Conservation (phyloP, 2,329 filamentous ascomycete genomes). For the Pestalotiopsis fici region DNA sequence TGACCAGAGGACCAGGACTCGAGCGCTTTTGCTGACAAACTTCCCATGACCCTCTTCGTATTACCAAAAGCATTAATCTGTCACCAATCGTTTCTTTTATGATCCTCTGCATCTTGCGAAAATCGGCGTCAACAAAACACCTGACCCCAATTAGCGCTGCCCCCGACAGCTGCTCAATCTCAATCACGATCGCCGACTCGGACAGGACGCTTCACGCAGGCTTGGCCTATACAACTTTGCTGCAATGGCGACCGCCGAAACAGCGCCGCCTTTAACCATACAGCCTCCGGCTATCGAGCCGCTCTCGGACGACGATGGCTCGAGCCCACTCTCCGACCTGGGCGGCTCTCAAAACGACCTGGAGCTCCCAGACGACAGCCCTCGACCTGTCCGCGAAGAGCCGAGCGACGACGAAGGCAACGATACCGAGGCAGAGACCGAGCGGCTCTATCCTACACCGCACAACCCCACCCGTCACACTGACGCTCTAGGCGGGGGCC, state of each 20-base stretch:
- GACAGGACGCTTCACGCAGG: background rate
- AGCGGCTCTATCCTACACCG: constrained; percentile 88
- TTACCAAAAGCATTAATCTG: background rate
- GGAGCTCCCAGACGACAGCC: constrained; percentile 48
- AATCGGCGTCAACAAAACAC: constrained; percentile 8
- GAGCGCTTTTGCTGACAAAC: background rate
- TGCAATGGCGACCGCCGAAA: constrained; percentile 52
- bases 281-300: constrained; percentile 47
- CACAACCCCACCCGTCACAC: constrained; percentile 60
- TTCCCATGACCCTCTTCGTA: background rate
- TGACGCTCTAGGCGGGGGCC: constrained; percentile 60
- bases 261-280: constrained; percentile 50
- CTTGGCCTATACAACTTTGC: background rate
- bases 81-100: background rate
- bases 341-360: constrained; percentile 77
- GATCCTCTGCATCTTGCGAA: background rate
- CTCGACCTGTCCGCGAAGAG: constrained; percentile 19
- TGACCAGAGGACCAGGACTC: background rate
- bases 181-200: background rate
- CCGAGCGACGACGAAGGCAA: constrained; percentile 49
- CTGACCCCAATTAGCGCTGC: background rate
- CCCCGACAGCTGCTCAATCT: background rate
- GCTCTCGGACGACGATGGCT: constrained; percentile 65
- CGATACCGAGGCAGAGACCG: constrained; percentile 88
- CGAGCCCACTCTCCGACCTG: constrained; percentile 91